Evolutionary conservation across 139 green algal genomes (phyloP).

Genomic region (Picocystis salinarum): DNA sequence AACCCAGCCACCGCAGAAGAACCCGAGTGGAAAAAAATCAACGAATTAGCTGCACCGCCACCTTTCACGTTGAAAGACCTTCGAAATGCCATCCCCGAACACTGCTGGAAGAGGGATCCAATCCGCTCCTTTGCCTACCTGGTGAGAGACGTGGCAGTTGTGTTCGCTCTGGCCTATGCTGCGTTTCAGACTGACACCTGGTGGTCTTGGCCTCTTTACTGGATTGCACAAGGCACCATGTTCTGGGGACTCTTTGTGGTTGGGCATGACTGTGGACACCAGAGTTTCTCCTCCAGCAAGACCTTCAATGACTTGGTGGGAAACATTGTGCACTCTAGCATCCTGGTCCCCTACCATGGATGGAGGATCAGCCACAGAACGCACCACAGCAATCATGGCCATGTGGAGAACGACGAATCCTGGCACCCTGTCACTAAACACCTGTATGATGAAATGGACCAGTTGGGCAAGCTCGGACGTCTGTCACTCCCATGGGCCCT

Average conservation of each 20-base stretch:
- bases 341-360: slow-evolving; percentile 89
- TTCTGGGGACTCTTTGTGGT: slow-evolving; percentile 96
- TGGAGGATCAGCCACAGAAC: slow-evolving; percentile 83
- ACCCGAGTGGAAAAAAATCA: slow-evolving; percentile 22
- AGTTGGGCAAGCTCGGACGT: slow-evolving; percentile 37
- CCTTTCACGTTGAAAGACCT: slow-evolving; percentile 69
- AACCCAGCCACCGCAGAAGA: no score
- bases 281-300: slow-evolving; percentile 79
- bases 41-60: slow-evolving; percentile 34
- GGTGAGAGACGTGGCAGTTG: slow-evolving; percentile 57
- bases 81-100: slow-evolving; percentile 50
- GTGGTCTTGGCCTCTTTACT: slow-evolving; percentile 80
- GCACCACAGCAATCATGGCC: slow-evolving; percentile 81
- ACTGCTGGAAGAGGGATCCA: slow-evolving; percentile 62
- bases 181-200: no score
- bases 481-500: slow-evolving; percentile 49
- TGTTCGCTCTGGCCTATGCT: slow-evolving; percentile 47
- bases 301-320: slow-evolving; percentile 76
- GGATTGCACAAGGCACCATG: slow-evolving; percentile 89
- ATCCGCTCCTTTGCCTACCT: slow-evolving; percentile 49
- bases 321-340: slow-evolving; percentile 72
- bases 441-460: slow-evolving; percentile 14
- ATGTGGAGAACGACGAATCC: slow-evolving; percentile 91
- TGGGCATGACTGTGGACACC: slow-evolving; percentile 87
- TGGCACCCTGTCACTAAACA: slow-evolving; percentile 64